Conservation (phyloP, 352 stramenopile genomes). For the Globisporangium abappressorium region DNA sequence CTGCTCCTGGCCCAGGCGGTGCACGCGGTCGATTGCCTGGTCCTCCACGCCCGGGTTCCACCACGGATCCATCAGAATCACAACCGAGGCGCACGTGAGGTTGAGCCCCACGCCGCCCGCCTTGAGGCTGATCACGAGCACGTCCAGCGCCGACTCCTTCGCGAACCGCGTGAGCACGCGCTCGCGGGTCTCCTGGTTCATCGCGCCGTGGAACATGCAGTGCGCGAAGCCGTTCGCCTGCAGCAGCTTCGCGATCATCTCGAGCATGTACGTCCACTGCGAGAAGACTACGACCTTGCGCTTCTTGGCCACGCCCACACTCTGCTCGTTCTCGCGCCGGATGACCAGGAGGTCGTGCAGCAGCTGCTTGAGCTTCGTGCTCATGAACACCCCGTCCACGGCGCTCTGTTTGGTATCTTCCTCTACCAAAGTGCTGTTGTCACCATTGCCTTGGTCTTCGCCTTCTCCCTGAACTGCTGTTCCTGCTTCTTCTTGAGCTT, state of each 20-base stretch:
- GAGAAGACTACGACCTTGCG: conserved; percentile 90
- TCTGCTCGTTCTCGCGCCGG: conserved; percentile 43
- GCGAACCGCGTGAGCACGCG: conserved; percentile 68
- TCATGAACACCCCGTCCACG: conserved; percentile 44
- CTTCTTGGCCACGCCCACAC: conserved; percentile 21
- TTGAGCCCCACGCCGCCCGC: conserved; percentile 91
- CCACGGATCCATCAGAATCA: conserved; percentile 91
- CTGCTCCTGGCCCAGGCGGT: conserved; percentile 83
- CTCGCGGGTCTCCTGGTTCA: conserved; percentile 70
- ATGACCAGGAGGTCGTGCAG: conserved; percentile 61
- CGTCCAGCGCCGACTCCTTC: conserved; percentile 44
- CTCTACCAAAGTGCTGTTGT: not conserved
- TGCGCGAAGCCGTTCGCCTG: conserved; percentile 43
- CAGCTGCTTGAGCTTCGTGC: conserved; percentile 67
- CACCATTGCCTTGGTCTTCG: not conserved
- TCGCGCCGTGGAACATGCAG: conserved; percentile 70
- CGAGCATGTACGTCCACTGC: conserved; percentile 89
- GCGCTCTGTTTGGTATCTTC: conserved; percentile 5
- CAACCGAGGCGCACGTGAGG: conserved; percentile 84
- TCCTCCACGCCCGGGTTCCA: conserved; percentile 93
- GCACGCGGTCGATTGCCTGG: conserved; percentile 93
- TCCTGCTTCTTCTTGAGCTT: conserved; percentile 8
- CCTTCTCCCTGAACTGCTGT: not conserved
- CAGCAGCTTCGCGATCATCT: conserved; percentile 71
- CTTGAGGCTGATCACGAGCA: conserved; percentile 88